phyloP scores from a whole-genome alignment of 139 green algal genomes.

The Deuterostichococcus epilithicus region DNA sequence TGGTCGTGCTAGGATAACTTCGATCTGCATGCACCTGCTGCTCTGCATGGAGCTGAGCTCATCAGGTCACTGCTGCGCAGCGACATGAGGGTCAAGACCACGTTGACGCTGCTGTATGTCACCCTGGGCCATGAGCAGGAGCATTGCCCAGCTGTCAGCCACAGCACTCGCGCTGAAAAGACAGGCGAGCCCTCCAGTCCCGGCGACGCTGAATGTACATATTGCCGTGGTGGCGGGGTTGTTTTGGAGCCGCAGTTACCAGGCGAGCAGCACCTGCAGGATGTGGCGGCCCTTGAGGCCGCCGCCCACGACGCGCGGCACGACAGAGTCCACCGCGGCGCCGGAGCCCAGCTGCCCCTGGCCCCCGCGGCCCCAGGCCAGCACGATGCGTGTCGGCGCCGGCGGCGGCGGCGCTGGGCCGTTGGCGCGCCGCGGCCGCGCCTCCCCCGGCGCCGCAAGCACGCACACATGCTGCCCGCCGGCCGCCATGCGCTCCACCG shows the following conservation, averaged over 20 bases:
- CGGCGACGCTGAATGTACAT: no score
- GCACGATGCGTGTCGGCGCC: constrained; percentile 19
- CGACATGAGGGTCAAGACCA: no score
- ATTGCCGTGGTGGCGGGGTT: not conserved
- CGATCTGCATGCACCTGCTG: not conserved
- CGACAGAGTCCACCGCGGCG: constrained; percentile 33
- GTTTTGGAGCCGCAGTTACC: not conserved
- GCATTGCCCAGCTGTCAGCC: not conserved
- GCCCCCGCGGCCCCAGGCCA: constrained; percentile 65
- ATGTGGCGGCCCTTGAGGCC: constrained; percentile 22
- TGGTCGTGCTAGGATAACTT: not conserved
- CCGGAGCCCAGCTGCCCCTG: constrained; percentile 71
- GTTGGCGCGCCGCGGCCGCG: not conserved
- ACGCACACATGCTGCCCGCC: constrained; percentile 65
- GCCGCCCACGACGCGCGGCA: constrained; percentile 42
- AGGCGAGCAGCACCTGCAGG: constrained; percentile 24
- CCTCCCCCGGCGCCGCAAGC: constrained; percentile 40
- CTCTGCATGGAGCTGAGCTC: no score
- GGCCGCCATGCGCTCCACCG: constrained; percentile 49
- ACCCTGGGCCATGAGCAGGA: not conserved
- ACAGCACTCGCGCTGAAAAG: not conserved
- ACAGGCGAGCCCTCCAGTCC: no score
- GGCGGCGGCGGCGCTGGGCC: not conserved
- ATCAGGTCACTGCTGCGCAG: no score
- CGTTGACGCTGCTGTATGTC: no score